These are phyloP conservation scores for Gonium pectorale DNA, from an alignment of 139 green algal species.

Conservation along the genomic window DNA sequence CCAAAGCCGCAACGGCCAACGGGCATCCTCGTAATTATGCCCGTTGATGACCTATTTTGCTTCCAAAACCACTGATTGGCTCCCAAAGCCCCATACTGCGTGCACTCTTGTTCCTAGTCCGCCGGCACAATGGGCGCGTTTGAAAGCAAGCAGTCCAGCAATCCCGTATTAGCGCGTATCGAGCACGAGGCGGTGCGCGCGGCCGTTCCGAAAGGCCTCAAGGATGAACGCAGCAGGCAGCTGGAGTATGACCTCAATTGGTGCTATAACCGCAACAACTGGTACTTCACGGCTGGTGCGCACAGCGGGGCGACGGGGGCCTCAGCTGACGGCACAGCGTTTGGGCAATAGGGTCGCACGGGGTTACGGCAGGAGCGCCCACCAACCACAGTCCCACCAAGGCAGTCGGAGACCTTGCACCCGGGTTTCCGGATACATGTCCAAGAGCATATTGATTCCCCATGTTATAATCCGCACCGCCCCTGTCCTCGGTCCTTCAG, in stretches of 20 bases:
- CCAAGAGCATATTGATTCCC: no score
- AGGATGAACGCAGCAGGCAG: constrained; percentile 37
- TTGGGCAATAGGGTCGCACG: no score
- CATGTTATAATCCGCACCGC: not conserved
- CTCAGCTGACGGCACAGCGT: not conserved
- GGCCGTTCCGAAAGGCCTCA: not conserved
- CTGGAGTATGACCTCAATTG: constrained; percentile 46
- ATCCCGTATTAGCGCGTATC: constrained; percentile 21
- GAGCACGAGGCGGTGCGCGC: constrained; percentile 41
- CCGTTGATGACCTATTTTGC: no score
- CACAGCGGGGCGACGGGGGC: not conserved
- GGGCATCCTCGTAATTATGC: no score
- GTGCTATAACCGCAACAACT: constrained; percentile 46
- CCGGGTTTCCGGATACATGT: no score
- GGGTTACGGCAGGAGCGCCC: no score
- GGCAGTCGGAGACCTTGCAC: no score
- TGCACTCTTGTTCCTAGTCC: no score
- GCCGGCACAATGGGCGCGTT: not conserved
- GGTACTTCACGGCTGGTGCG: constrained; percentile 40
- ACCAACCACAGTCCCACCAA: no score
- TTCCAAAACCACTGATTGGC: no score
- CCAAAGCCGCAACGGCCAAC: no score
- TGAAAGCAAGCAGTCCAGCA: constrained; percentile 8
- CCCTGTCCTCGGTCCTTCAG: not conserved
- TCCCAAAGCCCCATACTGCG: no score